A percentile compares a stretch with the other conserved stretches of the same genome.
Conservation (phyloP, 108 stramenopile species). For the Nitzschia inconspicua region DNA sequence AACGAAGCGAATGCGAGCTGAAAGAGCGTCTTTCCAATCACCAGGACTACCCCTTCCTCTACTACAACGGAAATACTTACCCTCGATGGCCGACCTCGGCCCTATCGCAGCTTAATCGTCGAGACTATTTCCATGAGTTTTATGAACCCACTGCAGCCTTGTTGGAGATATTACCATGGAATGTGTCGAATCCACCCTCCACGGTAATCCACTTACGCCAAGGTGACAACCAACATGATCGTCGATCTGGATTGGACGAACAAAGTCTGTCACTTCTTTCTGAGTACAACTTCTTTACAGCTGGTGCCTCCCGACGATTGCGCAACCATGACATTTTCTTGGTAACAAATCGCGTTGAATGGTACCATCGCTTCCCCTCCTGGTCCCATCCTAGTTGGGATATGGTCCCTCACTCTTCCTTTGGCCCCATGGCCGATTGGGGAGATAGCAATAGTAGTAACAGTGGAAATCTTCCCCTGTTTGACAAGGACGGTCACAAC, state of each 20-base stretch:
- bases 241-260: constrained; percentile 30
- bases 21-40: constrained; percentile 2
- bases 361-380: constrained; percentile 33
- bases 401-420: constrained; percentile 26
- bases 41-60: neutral
- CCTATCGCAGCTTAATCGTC: neutral
- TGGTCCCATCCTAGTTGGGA: constrained; percentile 38
- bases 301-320: no score
- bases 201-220: constrained; percentile 43
- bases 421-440: neutral
- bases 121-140: no score
- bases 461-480: neutral
- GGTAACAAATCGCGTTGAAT: constrained; percentile 39
- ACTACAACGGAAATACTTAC: constrained; percentile 31
- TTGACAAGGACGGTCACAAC: neutral
- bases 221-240: constrained; percentile 25
- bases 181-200: constrained; percentile 4
- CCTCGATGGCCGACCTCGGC: constrained; percentile 27
- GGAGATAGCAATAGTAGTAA: neutral
- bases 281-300: constrained; percentile 1
- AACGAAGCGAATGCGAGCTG: constrained; percentile 36
- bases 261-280: constrained; percentile 18
- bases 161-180: constrained; percentile 20
- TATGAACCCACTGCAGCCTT: constrained; percentile 20
- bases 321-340: constrained; percentile 36